These are phyloP conservation scores for Dianthus caryophyllus DNA, from an alignment of 148 eudicot species.

Conservation along the genomic window DNA sequence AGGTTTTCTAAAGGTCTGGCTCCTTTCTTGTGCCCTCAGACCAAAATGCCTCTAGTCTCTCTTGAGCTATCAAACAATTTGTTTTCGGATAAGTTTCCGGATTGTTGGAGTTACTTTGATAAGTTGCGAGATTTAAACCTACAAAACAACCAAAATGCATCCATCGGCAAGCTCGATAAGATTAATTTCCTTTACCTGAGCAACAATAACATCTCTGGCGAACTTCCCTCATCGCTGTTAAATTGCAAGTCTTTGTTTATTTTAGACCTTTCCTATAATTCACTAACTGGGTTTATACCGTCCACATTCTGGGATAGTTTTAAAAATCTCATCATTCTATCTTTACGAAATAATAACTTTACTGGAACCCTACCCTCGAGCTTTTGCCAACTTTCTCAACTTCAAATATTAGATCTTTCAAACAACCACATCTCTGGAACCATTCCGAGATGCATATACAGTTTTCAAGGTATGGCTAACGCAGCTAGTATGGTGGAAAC, in stretches of 20 bases:
- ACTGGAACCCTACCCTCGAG: constrained; percentile 15
- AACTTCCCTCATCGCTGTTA: background rate
- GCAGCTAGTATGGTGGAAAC: background rate
- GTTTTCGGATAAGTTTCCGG: constrained; percentile 11
- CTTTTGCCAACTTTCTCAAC: constrained; percentile 10
- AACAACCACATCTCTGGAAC: constrained; percentile 9
- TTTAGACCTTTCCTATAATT: constrained; percentile 18
- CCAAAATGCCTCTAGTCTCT: background rate
- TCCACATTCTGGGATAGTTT: background rate
- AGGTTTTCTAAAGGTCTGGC: constrained; percentile 3
- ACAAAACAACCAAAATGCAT: background rate
- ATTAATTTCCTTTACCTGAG: constrained; percentile 8
- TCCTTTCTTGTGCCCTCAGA: constrained; percentile 16
- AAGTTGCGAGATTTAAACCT: background rate
- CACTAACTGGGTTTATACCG: constrained; percentile 12
- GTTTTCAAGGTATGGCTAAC: constrained; percentile 1
- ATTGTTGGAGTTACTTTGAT: constrained; percentile 20
- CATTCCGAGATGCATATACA: constrained; percentile 11
- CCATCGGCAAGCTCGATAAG: background rate
- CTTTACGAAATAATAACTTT: constrained; percentile 12
- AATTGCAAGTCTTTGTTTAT: constrained; percentile 13
- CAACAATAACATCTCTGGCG: constrained; percentile 17
- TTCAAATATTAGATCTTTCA: constrained; percentile 21
- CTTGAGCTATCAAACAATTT: constrained; percentile 24
- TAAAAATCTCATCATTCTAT: constrained; percentile 3